phyloP scores from a whole-genome alignment of 306 rosid genomes.

The Glycine soja region DNA sequence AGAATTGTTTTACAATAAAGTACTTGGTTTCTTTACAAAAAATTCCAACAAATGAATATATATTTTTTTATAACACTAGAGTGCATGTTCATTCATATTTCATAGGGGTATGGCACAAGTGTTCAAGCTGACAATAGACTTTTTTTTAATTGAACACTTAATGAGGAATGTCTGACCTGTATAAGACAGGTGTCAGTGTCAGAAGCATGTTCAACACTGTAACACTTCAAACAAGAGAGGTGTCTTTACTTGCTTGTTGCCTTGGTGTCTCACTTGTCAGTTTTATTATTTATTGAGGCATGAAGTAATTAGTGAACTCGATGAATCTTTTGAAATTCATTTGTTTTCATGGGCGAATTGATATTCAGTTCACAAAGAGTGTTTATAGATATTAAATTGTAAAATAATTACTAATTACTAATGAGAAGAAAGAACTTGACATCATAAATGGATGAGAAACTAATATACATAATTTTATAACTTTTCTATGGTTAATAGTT shows the following conservation, averaged over 20 bases:
- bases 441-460: slow-evolving; percentile 19
- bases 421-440: slow-evolving; percentile 7
- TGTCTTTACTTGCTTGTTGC: slow-evolving; percentile 6
- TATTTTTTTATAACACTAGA: neutral
- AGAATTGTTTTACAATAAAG: neutral
- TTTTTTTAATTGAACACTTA: neutral
- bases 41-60: neutral
- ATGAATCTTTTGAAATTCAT: slow-evolving; percentile 1
- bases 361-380: slow-evolving; percentile 27
- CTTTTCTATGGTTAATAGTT: slow-evolving; percentile 21
- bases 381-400: neutral
- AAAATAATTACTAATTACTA: neutral
- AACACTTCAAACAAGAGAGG: neutral
- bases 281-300: slow-evolving; percentile 30
- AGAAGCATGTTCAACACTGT: neutral
- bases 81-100: neutral
- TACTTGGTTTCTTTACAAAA: neutral
- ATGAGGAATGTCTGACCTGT: neutral
- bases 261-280: slow-evolving; percentile 35
- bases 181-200: neutral
- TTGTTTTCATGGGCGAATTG: slow-evolving; percentile 29
- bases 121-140: neutral
- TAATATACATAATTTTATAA: neutral
- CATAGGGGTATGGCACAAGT: neutral
- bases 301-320: neutral